A percentile compares a stretch with the other conserved stretches of the same genome.
These are phyloP conservation scores for Coleophoma crateriformis DNA, from an alignment of 2,329 filamentous ascomycete genomes.

Conservation along the genomic window DNA sequence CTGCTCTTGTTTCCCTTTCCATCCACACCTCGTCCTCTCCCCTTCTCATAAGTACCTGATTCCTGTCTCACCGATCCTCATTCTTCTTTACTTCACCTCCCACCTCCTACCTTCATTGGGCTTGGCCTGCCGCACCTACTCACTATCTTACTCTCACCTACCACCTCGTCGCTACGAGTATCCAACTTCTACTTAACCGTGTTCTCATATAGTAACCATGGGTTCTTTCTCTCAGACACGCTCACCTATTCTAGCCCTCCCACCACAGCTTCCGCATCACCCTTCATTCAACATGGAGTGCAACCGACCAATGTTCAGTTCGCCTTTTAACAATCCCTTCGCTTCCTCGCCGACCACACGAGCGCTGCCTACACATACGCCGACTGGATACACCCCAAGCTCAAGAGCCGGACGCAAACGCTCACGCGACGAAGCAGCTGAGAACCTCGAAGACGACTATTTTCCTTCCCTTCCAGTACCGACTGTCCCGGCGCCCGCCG, in stretches of 20 bases:
- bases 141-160: neutral
- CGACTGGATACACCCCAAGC: slow-evolving; percentile 10
- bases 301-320: slow-evolving; percentile 15
- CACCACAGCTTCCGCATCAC: slow-evolving; percentile 19
- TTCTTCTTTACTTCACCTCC: neutral
- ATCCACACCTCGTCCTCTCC: neutral
- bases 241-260: slow-evolving; percentile 21
- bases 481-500: slow-evolving; percentile 29
- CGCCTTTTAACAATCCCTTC: slow-evolving; percentile 16
- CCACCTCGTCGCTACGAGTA: neutral
- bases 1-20: neutral
- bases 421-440: slow-evolving; percentile 66
- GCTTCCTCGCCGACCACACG: slow-evolving; percentile 14
- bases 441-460: slow-evolving; percentile 52
- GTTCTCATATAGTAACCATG: neutral
- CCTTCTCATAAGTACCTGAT: neutral
- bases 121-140: neutral
- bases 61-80: neutral
- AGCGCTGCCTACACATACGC: slow-evolving; percentile 17
- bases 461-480: slow-evolving; percentile 28
- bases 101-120: neutral
- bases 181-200: slow-evolving; percentile 1
- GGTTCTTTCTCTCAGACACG: slow-evolving; percentile 3
- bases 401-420: slow-evolving; percentile 64
- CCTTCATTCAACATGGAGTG: slow-evolving; percentile 19